A percentile compares a stretch with the other conserved stretches of the same genome.
Conservation (phyloP, 805 yeast genomes). For the Vanderwaltozyma polyspora region DNA sequence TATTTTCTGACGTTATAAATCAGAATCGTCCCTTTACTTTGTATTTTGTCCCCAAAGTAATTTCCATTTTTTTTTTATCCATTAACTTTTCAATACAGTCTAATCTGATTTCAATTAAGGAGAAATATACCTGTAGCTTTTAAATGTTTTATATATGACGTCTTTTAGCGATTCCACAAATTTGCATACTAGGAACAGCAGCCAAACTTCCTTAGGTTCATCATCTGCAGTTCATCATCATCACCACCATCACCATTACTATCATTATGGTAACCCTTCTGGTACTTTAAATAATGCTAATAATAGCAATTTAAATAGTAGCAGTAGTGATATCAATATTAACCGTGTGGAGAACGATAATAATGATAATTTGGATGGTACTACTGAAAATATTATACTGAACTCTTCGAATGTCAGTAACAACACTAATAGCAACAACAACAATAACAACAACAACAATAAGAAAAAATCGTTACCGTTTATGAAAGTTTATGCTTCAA, state of each 20-base stretch:
- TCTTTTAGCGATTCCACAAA: too few relatives aligned
- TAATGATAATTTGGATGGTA: neutral
- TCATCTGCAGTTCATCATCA: conserved; percentile 1
- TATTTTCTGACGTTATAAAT: too few relatives aligned
- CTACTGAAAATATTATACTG: neutral
- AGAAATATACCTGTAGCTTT: too few relatives aligned
- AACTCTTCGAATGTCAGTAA: neutral
- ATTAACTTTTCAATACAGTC: too few relatives aligned
- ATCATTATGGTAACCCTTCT: too few relatives aligned
- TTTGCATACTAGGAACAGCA: too few relatives aligned
- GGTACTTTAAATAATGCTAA: neutral
- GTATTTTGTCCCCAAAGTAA: too few relatives aligned
- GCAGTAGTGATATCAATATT: neutral
- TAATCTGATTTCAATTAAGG: too few relatives aligned
- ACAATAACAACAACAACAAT: neutral
- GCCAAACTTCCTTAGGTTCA: neutral
- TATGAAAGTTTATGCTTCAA: conserved; percentile 16
- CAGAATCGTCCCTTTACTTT: too few relatives aligned
- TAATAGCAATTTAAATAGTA: neutral
- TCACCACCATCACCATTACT: conserved; percentile 3
- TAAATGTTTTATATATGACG: too few relatives aligned
- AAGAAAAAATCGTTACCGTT: conserved; percentile 3
- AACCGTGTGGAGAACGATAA: neutral
- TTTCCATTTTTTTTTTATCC: too few relatives aligned
- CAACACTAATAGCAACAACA: neutral